Conservation (phyloP, 2,329 filamentous ascomycete genomes). For the Phaeosphaeriaceae sp. region DNA sequence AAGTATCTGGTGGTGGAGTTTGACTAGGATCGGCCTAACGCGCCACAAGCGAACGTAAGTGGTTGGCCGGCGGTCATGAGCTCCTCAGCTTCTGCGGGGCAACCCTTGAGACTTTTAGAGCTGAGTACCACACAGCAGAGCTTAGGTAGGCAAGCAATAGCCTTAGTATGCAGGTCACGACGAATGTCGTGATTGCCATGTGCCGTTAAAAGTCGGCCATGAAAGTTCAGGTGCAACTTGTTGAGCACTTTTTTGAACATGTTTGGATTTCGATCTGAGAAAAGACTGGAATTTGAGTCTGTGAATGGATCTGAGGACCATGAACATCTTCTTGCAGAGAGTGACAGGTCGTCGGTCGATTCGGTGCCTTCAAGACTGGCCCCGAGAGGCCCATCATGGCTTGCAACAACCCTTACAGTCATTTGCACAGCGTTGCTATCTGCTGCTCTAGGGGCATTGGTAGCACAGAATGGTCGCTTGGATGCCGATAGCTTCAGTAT, state of each 20-base stretch:
- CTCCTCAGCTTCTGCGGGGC: conserved; percentile 27
- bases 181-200: conserved; percentile 5
- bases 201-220: background rate
- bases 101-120: conserved; percentile 9
- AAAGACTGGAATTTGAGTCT: conserved; percentile 17
- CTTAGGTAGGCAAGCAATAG: conserved; percentile 2
- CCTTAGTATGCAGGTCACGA: conserved; percentile 12
- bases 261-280: conserved; percentile 25
- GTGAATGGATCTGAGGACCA: conserved; percentile 21
- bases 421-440: conserved; percentile 28
- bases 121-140: conserved; percentile 1
- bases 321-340: conserved; percentile 26
- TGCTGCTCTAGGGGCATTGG: conserved; percentile 29
- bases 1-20: background rate
- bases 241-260: conserved; percentile 7
- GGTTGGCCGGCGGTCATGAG: conserved; percentile 9
- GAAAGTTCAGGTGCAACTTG: background rate
- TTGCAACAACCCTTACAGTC: conserved; percentile 16
- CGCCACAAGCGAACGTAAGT: conserved; percentile 23
- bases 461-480: conserved; percentile 14
- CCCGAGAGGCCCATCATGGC: conserved; percentile 20
- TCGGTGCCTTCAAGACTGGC: conserved; percentile 1
- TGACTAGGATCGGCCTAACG: conserved; percentile 20
- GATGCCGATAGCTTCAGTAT: conserved; percentile 37
- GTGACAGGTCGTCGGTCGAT: conserved; percentile 16